Base-by-base conservation (phyloP, 169 alveolate genomes). In the Plasmodium gaboni region DNA sequence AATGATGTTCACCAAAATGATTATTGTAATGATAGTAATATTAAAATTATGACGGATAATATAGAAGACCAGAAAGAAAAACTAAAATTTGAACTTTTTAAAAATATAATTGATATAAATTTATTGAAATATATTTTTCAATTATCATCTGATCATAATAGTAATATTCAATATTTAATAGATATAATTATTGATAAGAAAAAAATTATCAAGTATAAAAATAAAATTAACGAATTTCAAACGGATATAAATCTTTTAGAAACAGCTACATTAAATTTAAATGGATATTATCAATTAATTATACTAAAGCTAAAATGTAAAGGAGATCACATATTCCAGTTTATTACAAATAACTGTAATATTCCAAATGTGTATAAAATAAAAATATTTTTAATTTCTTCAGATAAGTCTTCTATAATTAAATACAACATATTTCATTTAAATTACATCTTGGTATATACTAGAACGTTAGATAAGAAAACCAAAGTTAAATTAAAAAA, bases 351-450 rank as follows among this genome's bases (percentile, higher is more conserved):
- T 59, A 48, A 74, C 10, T 61, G 68, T 17, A 63, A 74, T 38
- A 61, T 74, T n/a, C 74, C 38, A 61, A 74, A 15, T 32, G 46
- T 74, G 22, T 24, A 63, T n/a, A 74, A 74, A 74, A 74, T 74
- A 48, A 74, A 74, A 46, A 74, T 74, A 59, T 74, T 74, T 48
- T 63, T 74, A 63, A 63, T 74, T 26, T 74, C 88, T 24, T 74
- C 88, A 24, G 73, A 63, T 67, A 48, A 74, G 22, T 74, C 88
- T 13, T 74, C 88, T 10, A 60, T 74, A 61, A 74, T 74, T 53
- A 74, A 7, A 19, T 55, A 74, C 55, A 74, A 74, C 57, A 46
- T 48, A 68, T 74, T 74, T 74, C 19, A 44, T 48, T 38, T 74
- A n/a, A 46, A 19, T 53, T 74, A 74, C 67, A 63, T 74, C 19